phyloP scores from a whole-genome alignment of 805 yeast genomes.

The Kluyveromyces lactis region DNA sequence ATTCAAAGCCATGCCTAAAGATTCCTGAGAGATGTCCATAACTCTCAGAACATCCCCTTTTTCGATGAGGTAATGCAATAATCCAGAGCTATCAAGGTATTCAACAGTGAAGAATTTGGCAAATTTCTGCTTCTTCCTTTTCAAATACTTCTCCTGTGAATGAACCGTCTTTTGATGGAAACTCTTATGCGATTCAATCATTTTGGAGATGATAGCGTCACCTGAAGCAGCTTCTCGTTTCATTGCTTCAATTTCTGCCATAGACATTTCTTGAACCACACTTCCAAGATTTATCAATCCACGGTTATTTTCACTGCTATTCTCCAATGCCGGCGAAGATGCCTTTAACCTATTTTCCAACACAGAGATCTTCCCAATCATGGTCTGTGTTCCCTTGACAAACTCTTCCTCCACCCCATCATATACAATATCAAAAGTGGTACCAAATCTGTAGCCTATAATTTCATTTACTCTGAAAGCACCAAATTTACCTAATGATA shows the following conservation, averaged over 20 bases:
- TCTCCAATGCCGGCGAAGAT: slow-evolving; percentile 7
- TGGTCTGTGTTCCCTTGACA: slow-evolving; percentile 15
- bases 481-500: slow-evolving; percentile 89
- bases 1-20: slow-evolving; percentile 68
- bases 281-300: slow-evolving; percentile 60
- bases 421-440: slow-evolving; percentile 74
- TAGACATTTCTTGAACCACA: slow-evolving; percentile 61
- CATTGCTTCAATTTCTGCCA: slow-evolving; percentile 77
- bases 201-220: slow-evolving; percentile 68
- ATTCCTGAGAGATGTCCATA: slow-evolving; percentile 77
- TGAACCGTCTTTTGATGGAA: slow-evolving; percentile 83
- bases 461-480: slow-evolving; percentile 65
- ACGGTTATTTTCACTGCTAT: slow-evolving; percentile 54
- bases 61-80: slow-evolving; percentile 66
- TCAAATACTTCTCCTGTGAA: slow-evolving; percentile 87
- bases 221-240: slow-evolving; percentile 68
- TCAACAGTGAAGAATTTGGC: slow-evolving; percentile 78
- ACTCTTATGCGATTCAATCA: slow-evolving; percentile 75
- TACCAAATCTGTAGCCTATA: slow-evolving; percentile 79
- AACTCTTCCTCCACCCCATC: slow-evolving; percentile 11
- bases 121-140: slow-evolving; percentile 87
- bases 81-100: slow-evolving; percentile 58
- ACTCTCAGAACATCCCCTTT: slow-evolving; percentile 64
- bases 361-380: slow-evolving; percentile 21
- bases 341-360: slow-evolving; percentile 7